Percentiles rank a stretch among this genome's conserved stretches.
Evolutionary conservation across 805 yeast genomes (phyloP).

Genomic region (Saccharomycopsis sp.): DNA sequence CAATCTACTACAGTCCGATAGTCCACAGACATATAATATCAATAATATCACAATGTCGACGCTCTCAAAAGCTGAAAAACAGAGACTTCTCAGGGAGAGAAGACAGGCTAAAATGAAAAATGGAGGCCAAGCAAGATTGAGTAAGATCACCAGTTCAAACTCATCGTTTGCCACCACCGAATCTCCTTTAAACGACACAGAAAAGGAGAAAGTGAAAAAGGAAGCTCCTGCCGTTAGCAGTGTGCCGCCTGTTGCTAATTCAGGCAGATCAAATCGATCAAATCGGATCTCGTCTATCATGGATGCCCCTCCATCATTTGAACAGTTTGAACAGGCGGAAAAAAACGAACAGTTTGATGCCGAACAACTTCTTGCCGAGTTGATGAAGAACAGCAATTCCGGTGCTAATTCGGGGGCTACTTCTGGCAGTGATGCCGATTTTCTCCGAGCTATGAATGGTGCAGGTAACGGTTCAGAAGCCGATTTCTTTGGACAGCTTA

Average conservation of each 20-base stretch:
- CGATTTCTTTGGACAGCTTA: constrained; percentile 7
- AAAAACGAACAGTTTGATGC: not conserved
- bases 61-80: constrained; percentile 18
- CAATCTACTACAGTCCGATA: too few relatives aligned
- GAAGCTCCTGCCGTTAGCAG: not conserved
- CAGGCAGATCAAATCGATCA: not conserved
- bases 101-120: constrained; percentile 21
- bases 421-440: not conserved
- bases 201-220: not conserved
- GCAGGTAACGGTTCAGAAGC: not conserved
- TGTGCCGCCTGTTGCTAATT: not conserved
- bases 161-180: constrained; percentile 15
- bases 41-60: constrained; percentile 14
- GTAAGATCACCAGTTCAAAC: constrained; percentile 19
- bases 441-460: not conserved
- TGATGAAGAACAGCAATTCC: not conserved
- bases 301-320: constrained; percentile 8
- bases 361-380: not conserved
- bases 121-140: constrained; percentile 10
- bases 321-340: constrained; percentile 1
- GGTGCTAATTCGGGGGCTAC: constrained; percentile 10
- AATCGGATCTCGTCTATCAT: constrained; percentile 20
- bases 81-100: constrained; percentile 18
- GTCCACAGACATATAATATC: not conserved
- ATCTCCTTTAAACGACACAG: not conserved